Percentiles rank a stretch among this genome's conserved stretches.
Evolutionary conservation across 768 basidiomycete genomes (phyloP).

Genomic region (Serpula lacrymans): DNA sequence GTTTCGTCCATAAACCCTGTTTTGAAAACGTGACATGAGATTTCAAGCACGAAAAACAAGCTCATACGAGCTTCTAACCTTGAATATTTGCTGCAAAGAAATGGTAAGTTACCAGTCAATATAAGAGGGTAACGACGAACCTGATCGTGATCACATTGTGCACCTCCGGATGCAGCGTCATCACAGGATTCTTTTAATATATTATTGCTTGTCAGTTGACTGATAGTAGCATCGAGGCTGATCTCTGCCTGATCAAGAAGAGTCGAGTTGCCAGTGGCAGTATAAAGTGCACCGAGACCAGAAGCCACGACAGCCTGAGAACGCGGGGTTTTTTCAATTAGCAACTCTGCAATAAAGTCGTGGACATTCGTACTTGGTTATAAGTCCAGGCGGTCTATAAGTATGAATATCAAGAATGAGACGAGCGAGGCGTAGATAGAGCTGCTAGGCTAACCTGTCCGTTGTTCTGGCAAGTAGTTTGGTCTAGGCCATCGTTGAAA

Average conservation of each 20-base stretch:
- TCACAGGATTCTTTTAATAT: conserved; percentile 55
- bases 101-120: neutral
- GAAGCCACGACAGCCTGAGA: conserved; percentile 52
- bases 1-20: conserved; percentile 49
- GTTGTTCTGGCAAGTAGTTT: conserved; percentile 25
- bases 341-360: neutral
- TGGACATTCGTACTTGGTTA: conserved; percentile 41
- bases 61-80: conserved; percentile 19
- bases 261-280: conserved; percentile 34
- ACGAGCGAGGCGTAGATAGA: neutral
- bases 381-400: conserved; percentile 56
- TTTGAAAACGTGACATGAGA: neutral
- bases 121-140: conserved; percentile 9
- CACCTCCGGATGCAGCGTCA: conserved; percentile 33
- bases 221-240: conserved; percentile 49
- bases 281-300: conserved; percentile 45
- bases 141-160: conserved; percentile 46
- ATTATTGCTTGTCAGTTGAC: conserved; percentile 33
- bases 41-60: neutral
- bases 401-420: neutral
- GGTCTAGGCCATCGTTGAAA: conserved; percentile 27
- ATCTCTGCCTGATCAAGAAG: conserved; percentile 47
- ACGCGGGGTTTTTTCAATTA: neutral
- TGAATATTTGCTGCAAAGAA: conserved; percentile 20
- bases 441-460: conserved; percentile 10